Base-by-base conservation (phyloP, 2,329 filamentous ascomycete genomes). In the Proliferodiscus dingleyae region DNA sequence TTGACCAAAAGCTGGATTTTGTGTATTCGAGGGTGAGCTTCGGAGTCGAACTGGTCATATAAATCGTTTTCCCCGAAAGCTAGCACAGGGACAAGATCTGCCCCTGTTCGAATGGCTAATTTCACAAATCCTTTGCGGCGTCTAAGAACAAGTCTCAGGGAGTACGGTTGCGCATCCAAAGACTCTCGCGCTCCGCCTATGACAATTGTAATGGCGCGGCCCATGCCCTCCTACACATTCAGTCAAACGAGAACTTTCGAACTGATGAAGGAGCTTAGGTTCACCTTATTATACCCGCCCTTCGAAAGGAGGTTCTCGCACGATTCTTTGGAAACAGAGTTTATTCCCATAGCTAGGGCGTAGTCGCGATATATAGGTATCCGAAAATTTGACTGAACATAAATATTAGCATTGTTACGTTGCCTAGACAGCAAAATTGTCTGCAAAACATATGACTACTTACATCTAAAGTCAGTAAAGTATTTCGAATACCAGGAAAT, bases 21-120 rank as follows among this genome's bases (percentile, higher is more conserved):
- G 70, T 91, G 86, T 44, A 97, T 79, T 49, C 80, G 71, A 1
- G 91, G 89, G 61, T 95, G 88, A 24, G 80, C 75, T 51, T 83
- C 77, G 1, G 86, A 81, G 54, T 84, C 79, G 41, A 96, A 73
- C 67, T 97, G 91, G 54, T 96, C 88, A 71, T 97, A 98, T 2
- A 97, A 71, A 58, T 96, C 88, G 64, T 96, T 97, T 70, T 98
- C 93, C 36, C 93, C 93, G 62, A 98, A 97, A 1, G 83, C 85
- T 15, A 98, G 74, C 2, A 95, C 87, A 0, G 93, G 93, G 0
- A 98, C 91, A 1, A 98, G 75, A 61, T 96, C 91, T 2, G 93
- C 91, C n/a, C 91, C 90, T 2, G 85, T 89, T 37, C 89, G 81
- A 48, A 97, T 84, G 0, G 91, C 93, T 64, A 97, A 78, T 71